Percentiles rank a stretch among this genome's conserved stretches.
phyloP scores from a whole-genome alignment of 805 yeast species.

The Lachancea sp. region DNA sequence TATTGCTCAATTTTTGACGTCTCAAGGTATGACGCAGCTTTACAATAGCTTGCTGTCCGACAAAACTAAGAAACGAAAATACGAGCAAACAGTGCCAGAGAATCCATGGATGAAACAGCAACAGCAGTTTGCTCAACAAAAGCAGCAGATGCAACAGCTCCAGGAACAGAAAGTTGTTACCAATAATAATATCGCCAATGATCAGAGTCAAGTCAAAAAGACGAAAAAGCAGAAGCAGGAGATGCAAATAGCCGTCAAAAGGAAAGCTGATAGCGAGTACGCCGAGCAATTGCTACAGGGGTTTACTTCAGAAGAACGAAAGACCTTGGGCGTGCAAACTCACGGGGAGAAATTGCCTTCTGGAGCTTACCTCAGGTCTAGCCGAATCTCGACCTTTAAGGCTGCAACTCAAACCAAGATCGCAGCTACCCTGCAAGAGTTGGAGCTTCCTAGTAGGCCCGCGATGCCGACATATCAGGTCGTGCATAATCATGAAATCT shows the following conservation, averaged over 20 bases:
- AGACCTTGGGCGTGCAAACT: slow-evolving; percentile 72
- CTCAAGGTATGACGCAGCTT: slow-evolving; percentile 84
- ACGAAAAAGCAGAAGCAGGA: slow-evolving; percentile 31
- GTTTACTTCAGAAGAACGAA: slow-evolving; percentile 71
- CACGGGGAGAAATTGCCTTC: slow-evolving; percentile 67
- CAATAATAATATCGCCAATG: slow-evolving; percentile 4
- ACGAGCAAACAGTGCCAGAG: slow-evolving; percentile 36
- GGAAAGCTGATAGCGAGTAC: slow-evolving; percentile 31
- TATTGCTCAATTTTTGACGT: slow-evolving; percentile 68
- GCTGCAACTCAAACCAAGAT: slow-evolving; percentile 67
- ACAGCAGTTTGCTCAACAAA: slow-evolving; percentile 35
- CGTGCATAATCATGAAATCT: slow-evolving; percentile 66
- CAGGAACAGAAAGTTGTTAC: slow-evolving; percentile 17
- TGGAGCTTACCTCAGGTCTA: slow-evolving; percentile 78
- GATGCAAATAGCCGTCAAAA: slow-evolving; percentile 25
- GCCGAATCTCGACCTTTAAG: slow-evolving; percentile 69
- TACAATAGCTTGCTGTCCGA: slow-evolving; percentile 72
- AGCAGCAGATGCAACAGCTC: slow-evolving; percentile 30
- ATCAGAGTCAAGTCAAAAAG: slow-evolving; percentile 13
- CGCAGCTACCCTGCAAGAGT: slow-evolving; percentile 58
- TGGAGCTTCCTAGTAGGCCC: slow-evolving; percentile 76
- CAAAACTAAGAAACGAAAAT: slow-evolving; percentile 49
- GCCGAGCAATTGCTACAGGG: slow-evolving; percentile 31
- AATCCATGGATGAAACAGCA: slow-evolving; percentile 41
- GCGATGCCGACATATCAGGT: slow-evolving; percentile 81